Conservation (phyloP, 2,329 filamentous ascomycete species). For the Talaromyces sp. region DNA sequence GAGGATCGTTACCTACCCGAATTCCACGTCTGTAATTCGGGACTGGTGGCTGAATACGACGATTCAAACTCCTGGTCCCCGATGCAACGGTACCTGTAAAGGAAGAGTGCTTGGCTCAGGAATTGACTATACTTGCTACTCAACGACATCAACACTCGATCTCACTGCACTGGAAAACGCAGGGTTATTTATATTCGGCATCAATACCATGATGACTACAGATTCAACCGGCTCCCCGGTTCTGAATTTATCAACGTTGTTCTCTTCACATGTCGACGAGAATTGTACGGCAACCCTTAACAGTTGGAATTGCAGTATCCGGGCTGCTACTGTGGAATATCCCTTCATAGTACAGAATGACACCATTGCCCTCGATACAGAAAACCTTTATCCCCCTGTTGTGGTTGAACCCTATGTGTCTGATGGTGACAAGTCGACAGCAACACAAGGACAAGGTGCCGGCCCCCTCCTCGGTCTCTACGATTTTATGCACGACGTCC, state of each 20-base stretch:
- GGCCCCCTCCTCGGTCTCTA: neutral
- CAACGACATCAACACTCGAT: neutral
- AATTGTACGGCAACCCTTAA: neutral
- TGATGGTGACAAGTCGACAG: neutral
- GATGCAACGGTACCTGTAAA: neutral
- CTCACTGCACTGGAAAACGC: neutral
- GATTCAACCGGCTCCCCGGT: neutral
- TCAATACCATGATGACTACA: neutral
- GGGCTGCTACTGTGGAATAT: neutral
- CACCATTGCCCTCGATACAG: neutral
- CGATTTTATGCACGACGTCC: neutral
- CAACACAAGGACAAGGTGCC: neutral
- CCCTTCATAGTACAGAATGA: neutral
- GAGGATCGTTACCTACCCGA: neutral
- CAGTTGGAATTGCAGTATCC: slow-evolving; percentile 2
- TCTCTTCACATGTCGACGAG: neutral
- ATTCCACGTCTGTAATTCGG: neutral
- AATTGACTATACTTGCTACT: neutral
- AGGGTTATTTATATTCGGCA: neutral
- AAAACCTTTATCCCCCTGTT: neutral
- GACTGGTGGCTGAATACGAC: slow-evolving; percentile 1
- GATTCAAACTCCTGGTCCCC: neutral
- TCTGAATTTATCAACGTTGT: neutral
- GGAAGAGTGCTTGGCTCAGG: neutral
- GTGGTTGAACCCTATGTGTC: neutral